A percentile compares a stretch with the other conserved stretches of the same genome.
Evolutionary conservation across 768 basidiomycete species (phyloP).

Genomic region (Crassisporium funariophilum): DNA sequence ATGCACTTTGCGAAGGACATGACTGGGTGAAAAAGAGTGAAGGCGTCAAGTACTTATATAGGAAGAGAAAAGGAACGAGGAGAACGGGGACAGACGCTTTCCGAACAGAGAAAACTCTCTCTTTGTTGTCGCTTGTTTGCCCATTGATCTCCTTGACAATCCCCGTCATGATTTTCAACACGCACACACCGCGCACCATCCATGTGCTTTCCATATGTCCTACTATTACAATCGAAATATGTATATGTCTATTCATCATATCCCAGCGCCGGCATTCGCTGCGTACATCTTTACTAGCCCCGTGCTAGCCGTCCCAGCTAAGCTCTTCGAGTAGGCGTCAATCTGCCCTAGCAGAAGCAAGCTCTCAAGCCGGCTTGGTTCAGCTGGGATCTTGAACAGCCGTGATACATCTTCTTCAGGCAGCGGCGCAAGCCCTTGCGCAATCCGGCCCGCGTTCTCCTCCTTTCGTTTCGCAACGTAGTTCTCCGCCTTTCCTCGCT

Average conservation of each 20-base stretch:
- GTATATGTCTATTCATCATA: constrained; percentile 17
- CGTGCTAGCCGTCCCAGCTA: constrained; percentile 62
- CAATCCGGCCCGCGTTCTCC: constrained; percentile 77
- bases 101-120: constrained; percentile 5
- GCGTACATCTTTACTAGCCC: constrained; percentile 89
- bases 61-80: constrained; percentile 12
- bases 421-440: constrained; percentile 82
- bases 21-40: constrained; percentile 11
- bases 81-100: constrained; percentile 7
- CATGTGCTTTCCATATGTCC: too few relatives aligned
- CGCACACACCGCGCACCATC: too few relatives aligned
- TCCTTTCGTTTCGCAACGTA: constrained; percentile 86
- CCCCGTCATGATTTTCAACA: too few relatives aligned
- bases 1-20: constrained; percentile 48
- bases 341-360: constrained; percentile 85
- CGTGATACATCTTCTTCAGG: constrained; percentile 86
- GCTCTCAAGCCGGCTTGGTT: constrained; percentile 87
- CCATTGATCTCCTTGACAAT: neutral
- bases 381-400: constrained; percentile 84
- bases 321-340: constrained; percentile 79
- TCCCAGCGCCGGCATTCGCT: constrained; percentile 36
- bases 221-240: constrained; percentile 9
- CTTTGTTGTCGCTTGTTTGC: constrained; percentile 14
- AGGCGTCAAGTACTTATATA: constrained; percentile 15
- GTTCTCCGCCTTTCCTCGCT: constrained; percentile 76